These are phyloP conservation scores for Aplosporella prunicola DNA, from an alignment of 2,329 filamentous ascomycete species.

Conservation along the genomic window DNA sequence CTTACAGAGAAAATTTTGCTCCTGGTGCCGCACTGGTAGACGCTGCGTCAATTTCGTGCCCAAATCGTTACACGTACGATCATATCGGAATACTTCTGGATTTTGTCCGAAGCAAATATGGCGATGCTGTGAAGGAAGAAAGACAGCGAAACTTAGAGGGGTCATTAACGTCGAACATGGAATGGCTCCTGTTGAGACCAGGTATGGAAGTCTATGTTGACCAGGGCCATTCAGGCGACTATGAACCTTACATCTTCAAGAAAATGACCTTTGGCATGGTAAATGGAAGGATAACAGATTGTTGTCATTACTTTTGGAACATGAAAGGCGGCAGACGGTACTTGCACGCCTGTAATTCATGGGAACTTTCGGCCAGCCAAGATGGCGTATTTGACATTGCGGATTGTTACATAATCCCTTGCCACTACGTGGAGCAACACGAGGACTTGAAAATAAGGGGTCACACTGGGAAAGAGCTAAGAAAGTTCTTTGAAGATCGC, in stretches of 20 bases:
- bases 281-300: constrained; percentile 4
- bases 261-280: constrained; percentile 1
- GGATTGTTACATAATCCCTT: no score
- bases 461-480: constrained; percentile 8
- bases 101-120: constrained; percentile 11
- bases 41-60: neutral
- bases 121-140: constrained; percentile 11
- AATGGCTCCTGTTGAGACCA: constrained; percentile 13
- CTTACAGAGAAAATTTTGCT: constrained; percentile 4
- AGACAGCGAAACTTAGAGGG: constrained; percentile 7
- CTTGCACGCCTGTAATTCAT: no score
- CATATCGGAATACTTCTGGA: constrained; percentile 13
- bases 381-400: no score
- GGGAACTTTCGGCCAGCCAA: no score
- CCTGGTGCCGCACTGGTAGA: neutral
- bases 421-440: no score
- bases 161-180: constrained; percentile 8
- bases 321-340: constrained; percentile 10
- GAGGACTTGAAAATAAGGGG: no score
- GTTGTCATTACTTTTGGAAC: constrained; percentile 12
- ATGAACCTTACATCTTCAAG: constrained; percentile 11
- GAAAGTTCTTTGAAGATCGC: constrained; percentile 11
- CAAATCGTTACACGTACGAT: constrained; percentile 11
- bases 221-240: neutral
- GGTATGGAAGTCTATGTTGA: constrained; percentile 13